Base-by-base conservation (phyloP, 805 yeast genomes). In the Naumovozyma castellii region DNA sequence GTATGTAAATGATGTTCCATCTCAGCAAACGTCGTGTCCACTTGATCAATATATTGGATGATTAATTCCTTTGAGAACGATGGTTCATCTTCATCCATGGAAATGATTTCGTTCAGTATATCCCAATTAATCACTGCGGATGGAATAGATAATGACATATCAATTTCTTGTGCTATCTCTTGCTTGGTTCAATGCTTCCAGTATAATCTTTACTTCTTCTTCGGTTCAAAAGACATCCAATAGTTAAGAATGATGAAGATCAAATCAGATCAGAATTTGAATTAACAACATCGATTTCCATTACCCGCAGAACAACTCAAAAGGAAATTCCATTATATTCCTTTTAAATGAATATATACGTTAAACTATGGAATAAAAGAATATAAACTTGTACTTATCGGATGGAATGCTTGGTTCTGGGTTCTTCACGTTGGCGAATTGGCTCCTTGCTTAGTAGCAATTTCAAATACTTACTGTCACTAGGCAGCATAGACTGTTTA, bases 61-160 rank as follows among this genome's bases (percentile, higher is more conserved):
- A 90, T 80, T 42, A 92, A 68, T 29, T 82, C 72, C 51, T 76
- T 69, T 27, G 90, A 80, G 67, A 92, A 92, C 5, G 86, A 95
- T 43, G 88, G 92, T 56, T 84, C 95, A 53, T 90, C 97, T 55
- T 90, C 96, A 62, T 92, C 98, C 97, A 92, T 88, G 39, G 84
- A 79, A 37, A 88, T 73, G 42, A 92, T 71, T 66, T 92, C 97
- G 41, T 80, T 76, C 57, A 92, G 81, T 20, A 87, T 90, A 33
- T 74, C 67, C 95, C 95, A 86, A 59, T 87, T 88, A 44, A 92
- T 80, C 46, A 84, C 67, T 32, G 84, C 94, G 8, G 77, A 41
- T 58, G 49, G 60, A 20, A 56, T 51, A 17, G 41, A 8, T 6
- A 12, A 5, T 12, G 32, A n/a, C 32, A 29, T 29, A 6, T 22